Conservation (phyloP, 106 monocot genomes). For the Apostasia shenzhenica region DNA sequence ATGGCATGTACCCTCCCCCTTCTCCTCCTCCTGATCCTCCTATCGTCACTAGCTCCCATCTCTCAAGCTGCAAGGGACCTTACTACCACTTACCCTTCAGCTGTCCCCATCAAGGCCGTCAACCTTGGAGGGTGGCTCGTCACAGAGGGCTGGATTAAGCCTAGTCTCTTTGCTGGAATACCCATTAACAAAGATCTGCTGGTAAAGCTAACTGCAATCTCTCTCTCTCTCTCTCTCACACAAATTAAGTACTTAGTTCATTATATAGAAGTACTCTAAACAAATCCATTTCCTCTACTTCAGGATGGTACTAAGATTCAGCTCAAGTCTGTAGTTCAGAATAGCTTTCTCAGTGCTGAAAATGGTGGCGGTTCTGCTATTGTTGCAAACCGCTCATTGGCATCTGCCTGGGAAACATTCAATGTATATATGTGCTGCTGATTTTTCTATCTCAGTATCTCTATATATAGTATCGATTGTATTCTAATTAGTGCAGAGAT, state of each 20-base stretch:
- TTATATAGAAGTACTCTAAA: not conserved
- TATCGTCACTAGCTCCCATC: not conserved
- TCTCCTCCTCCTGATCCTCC: not conserved
- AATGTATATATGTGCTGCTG: not conserved
- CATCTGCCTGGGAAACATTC: constrained; percentile 11
- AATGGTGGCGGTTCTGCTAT: constrained; percentile 7
- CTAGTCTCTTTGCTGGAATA: constrained; percentile 33
- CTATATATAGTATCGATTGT: no score
- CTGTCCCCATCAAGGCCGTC: constrained; percentile 18
- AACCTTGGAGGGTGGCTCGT: constrained; percentile 48
- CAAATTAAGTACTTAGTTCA: not conserved
- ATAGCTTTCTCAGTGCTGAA: not conserved
- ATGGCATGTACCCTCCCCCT: not conserved
- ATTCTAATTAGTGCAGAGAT: no score
- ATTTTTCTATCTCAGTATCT: no score
- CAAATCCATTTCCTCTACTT: not conserved
- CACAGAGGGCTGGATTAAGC: constrained; percentile 39
- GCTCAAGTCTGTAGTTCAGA: not conserved
- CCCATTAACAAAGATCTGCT: constrained; percentile 33
- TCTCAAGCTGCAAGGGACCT: not conserved
- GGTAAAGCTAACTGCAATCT: constrained; percentile 4
- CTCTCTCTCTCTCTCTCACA: no score
- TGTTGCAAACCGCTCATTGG: not conserved
- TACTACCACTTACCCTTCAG: not conserved
- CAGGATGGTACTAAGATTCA: constrained; percentile 18